Evolutionary conservation across 75 land plant species (phyloP).

Genomic region (Sequoia sempervirens): DNA sequence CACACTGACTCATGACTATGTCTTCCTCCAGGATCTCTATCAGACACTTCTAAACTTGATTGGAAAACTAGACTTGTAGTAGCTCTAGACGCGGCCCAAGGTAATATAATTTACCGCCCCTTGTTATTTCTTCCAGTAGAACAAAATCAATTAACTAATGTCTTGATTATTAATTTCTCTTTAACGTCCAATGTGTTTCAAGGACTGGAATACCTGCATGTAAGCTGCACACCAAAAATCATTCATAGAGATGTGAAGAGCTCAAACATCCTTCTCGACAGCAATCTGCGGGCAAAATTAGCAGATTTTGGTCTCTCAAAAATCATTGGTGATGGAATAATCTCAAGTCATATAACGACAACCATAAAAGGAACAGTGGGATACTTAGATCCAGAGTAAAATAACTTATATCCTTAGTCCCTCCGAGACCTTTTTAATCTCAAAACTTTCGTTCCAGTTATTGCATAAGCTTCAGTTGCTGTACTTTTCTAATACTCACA

Average conservation of each 20-base stretch:
- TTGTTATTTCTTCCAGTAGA: no score
- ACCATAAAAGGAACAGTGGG: slow-evolving; percentile 23
- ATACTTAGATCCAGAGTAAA: slow-evolving; percentile 24
- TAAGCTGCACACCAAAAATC: slow-evolving; percentile 9
- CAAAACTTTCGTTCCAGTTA: neutral
- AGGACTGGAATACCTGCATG: slow-evolving; percentile 21
- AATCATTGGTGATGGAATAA: neutral
- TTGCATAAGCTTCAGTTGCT: neutral
- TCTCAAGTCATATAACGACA: slow-evolving; percentile 13
- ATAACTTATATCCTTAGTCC: neutral
- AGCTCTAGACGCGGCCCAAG: no score
- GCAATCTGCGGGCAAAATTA: neutral
- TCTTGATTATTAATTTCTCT: neutral
- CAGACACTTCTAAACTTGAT: no score
- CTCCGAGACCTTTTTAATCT: neutral
- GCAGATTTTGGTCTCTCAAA: slow-evolving; percentile 13
- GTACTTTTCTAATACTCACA: neutral
- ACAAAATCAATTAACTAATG: neutral
- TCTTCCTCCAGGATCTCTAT: no score
- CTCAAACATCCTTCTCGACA: slow-evolving; percentile 13
- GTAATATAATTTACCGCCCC: no score
- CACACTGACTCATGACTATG: no score
- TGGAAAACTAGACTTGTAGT: no score
- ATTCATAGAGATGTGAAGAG: slow-evolving; percentile 16
- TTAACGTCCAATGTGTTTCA: neutral